Evolutionary conservation across 768 basidiomycete species (phyloP).

Genomic region (Atractiella rhizophila): DNA sequence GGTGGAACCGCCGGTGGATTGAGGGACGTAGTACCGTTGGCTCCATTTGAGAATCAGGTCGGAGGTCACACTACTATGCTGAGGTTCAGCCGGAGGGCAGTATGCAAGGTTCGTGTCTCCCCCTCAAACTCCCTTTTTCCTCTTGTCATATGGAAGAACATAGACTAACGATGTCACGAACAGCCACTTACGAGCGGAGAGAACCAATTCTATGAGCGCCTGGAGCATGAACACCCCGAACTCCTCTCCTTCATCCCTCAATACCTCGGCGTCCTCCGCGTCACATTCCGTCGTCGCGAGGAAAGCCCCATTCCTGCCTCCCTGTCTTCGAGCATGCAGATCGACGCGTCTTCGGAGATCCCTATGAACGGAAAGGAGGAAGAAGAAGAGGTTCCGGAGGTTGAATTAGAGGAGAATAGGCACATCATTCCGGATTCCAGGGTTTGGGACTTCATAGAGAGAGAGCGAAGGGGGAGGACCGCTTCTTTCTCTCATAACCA

Average conservation of each 20-base stretch:
- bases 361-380: conserved; percentile 19
- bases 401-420: conserved; percentile 68
- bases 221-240: conserved; percentile 77
- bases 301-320: background rate
- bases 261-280: conserved; percentile 94
- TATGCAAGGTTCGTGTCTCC: conserved; percentile 61
- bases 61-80: conserved; percentile 94
- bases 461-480: background rate
- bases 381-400: conserved; percentile 78
- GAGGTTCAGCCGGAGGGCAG: conserved; percentile 87
- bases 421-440: conserved; percentile 93
- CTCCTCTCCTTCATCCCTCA: conserved; percentile 86
- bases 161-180: background rate
- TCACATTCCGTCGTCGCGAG: conserved; percentile 43
- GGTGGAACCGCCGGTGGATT: conserved; percentile 18
- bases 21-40: conserved; percentile 40
- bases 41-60: conserved; percentile 91
- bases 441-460: conserved; percentile 24
- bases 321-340: background rate
- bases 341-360: background rate
- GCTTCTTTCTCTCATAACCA: background rate
- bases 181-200: conserved; percentile 90
- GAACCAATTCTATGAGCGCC: conserved; percentile 91
- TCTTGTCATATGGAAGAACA: background rate
- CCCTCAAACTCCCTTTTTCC: conserved; percentile 1